phyloP scores from a whole-genome alignment of 768 basidiomycete genomes.

The Mycena latifolia region DNA sequence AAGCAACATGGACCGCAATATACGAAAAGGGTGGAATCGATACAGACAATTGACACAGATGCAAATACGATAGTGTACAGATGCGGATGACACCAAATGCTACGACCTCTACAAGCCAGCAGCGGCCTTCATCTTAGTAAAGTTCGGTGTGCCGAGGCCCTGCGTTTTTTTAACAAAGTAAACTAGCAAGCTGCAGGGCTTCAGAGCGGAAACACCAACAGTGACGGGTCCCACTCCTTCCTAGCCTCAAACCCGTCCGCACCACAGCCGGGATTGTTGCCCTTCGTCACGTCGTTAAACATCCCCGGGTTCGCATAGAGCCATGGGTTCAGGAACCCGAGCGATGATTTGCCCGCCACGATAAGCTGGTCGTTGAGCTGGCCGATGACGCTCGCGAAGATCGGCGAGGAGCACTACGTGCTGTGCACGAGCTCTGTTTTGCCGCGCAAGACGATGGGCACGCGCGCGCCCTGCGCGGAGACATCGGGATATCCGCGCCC shows the following conservation, averaged over 20 bases:
- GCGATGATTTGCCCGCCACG: constrained; percentile 15
- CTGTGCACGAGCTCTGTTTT: constrained; percentile 20
- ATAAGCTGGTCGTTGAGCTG: constrained; percentile 30
- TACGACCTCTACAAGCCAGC: too few relatives aligned
- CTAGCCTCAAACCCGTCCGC: constrained; percentile 19
- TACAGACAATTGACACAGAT: too few relatives aligned
- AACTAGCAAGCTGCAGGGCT: neutral
- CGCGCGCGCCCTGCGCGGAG: too few relatives aligned
- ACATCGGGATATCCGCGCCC: too few relatives aligned
- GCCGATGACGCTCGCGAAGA: constrained; percentile 26
- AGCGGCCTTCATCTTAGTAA: constrained; percentile 14
- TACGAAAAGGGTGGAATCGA: too few relatives aligned
- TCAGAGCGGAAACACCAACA: too few relatives aligned
- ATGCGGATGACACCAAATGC: too few relatives aligned
- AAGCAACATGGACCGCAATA: too few relatives aligned
- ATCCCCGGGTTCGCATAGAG: constrained; percentile 21
- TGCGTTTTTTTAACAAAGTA: neutral
- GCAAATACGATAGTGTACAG: too few relatives aligned
- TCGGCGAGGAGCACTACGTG: constrained; percentile 29
- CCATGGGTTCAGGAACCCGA: constrained; percentile 33
- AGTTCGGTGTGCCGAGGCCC: constrained; percentile 31
- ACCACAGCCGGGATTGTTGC: constrained; percentile 26
- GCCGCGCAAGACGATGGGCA: too few relatives aligned
- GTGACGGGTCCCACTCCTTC: constrained; percentile 29
- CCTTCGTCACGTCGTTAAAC: constrained; percentile 31